A percentile compares a stretch with the other conserved stretches of the same genome.
phyloP scores from a whole-genome alignment of 305 asterid species.

The Fraxinus velutina region DNA sequence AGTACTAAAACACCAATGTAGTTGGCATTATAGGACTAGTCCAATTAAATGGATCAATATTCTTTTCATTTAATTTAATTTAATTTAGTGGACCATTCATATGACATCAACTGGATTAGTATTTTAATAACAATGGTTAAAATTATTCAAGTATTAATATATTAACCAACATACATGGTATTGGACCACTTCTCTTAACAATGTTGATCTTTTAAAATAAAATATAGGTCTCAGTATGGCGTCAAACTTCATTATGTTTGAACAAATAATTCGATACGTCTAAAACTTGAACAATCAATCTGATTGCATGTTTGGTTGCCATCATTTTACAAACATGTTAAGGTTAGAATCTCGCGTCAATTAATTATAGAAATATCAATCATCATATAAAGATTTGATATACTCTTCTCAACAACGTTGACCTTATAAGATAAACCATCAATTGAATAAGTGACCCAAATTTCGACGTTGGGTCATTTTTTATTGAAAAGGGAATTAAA shows the following conservation, averaged over 20 bases:
- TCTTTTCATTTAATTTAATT: neutral
- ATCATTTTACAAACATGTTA: neutral
- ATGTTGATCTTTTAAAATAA: neutral
- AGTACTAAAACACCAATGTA: neutral
- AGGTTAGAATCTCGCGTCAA: neutral
- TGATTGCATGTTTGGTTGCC: neutral
- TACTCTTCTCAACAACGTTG: neutral
- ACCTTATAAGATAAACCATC: neutral
- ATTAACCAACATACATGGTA: neutral
- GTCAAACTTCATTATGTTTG: neutral
- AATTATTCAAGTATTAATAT: neutral
- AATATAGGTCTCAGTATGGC: neutral
- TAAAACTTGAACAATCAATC: neutral
- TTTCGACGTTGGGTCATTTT: neutral
- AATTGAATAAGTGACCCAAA: neutral
- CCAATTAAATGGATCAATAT: neutral
- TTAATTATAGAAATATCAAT: neutral
- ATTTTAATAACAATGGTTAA: neutral
- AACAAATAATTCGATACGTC: neutral
- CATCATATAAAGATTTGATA: neutral
- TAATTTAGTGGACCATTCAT: neutral
- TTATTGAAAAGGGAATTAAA: neutral
- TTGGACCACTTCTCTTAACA: neutral
- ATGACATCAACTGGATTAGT: neutral
- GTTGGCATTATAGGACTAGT: neutral